phyloP scores from a whole-genome alignment of 768 basidiomycete species.

The Amanita exitialis region DNA sequence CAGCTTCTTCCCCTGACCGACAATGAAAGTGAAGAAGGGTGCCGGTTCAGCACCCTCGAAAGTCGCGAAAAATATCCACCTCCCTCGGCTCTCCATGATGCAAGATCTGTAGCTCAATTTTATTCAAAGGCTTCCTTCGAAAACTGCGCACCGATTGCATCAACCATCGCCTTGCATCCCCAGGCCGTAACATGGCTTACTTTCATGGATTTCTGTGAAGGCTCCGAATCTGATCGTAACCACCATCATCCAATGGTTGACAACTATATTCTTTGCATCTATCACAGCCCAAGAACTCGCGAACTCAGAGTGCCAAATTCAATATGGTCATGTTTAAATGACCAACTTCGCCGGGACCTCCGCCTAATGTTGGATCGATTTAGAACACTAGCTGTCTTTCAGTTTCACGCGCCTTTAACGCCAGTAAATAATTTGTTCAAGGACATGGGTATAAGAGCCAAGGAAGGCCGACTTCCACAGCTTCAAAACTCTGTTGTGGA shows the following conservation, averaged over 20 bases:
- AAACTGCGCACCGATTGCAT: not conserved
- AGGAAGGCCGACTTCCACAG: not conserved
- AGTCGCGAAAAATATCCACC: not conserved
- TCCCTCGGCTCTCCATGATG: no score
- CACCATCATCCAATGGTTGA: no score
- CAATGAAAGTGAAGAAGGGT: not conserved
- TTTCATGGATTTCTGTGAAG: not conserved
- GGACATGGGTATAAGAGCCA: not conserved
- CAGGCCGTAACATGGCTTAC: not conserved
- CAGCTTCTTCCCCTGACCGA: not conserved
- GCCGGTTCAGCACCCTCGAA: not conserved
- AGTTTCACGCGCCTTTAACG: not conserved
- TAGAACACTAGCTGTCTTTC: not conserved
- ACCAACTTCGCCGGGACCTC: no score
- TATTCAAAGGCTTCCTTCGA: not conserved
- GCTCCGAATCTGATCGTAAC: not conserved
- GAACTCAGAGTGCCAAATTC: not conserved
- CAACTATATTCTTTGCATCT: no score
- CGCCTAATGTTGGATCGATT: not conserved
- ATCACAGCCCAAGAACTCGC: no score
- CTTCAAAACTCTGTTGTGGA: not conserved
- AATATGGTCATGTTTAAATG: no score
- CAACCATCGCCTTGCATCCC: not conserved
- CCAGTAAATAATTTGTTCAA: not conserved
- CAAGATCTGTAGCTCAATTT: not conserved